Evolutionary conservation across 352 stramenopile genomes (phyloP).

Genomic region (Blastocystis sp.): DNA sequence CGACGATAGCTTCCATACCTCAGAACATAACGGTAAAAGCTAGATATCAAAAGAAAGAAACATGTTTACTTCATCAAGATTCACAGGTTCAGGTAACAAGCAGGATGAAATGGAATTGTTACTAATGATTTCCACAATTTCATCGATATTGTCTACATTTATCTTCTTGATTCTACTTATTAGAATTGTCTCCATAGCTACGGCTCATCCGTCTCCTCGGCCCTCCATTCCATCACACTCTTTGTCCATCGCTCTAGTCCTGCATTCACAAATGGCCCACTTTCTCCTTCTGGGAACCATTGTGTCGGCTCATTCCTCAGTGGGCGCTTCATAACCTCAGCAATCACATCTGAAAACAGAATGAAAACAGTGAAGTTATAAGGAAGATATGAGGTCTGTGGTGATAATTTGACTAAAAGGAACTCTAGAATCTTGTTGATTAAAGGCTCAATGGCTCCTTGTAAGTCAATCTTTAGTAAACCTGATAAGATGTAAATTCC

Average conservation of each 20-base stretch:
- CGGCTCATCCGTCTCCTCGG: conserved; percentile 13
- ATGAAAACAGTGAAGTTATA: conserved; percentile 60
- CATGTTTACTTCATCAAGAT: conserved; percentile 15
- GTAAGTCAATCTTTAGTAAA: conserved; percentile 59
- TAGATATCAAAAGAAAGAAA: background rate
- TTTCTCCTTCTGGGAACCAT: conserved; percentile 64
- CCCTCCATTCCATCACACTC: conserved; percentile 42
- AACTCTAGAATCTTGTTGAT: conserved; percentile 44
- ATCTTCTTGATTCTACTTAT: conserved; percentile 25
- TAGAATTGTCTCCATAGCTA: background rate
- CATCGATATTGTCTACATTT: background rate
- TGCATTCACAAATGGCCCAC: conserved; percentile 47
- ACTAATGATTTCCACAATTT: conserved; percentile 36
- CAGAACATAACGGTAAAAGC: conserved; percentile 46
- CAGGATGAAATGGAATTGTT: background rate
- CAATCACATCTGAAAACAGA: conserved; percentile 49
- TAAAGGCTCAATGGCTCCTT: background rate
- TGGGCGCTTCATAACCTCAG: background rate
- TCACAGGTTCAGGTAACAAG: conserved; percentile 32
- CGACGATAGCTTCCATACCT: conserved; percentile 27
- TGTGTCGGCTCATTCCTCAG: background rate
- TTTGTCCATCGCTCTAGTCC: conserved; percentile 59
- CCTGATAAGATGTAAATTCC: conserved; percentile 14
- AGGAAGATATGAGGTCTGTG: background rate
- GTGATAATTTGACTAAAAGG: background rate